Evolutionary conservation across 345 rosid species (phyloP).

Genomic region (Arabidopsis suecica): DNA sequence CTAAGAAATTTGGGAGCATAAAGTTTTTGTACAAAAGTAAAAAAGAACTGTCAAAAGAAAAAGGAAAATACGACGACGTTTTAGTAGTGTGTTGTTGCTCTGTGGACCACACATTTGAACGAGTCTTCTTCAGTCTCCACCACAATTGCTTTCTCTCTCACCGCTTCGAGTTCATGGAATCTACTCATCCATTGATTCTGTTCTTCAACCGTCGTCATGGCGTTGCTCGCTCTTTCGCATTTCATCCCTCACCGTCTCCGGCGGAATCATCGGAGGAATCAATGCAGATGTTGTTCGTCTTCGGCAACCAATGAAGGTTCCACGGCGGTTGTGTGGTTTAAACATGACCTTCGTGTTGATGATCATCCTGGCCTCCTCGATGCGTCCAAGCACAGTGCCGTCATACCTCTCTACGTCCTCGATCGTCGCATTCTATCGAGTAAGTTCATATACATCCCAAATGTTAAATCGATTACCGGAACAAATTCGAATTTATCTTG

Average conservation of each 20-base stretch:
- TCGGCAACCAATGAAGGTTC: constrained; percentile 39
- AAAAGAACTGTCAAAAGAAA: no score
- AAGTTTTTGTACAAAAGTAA: no score
- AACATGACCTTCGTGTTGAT: constrained; percentile 87
- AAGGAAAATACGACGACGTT: constrained; percentile 9
- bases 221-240: constrained; percentile 51
- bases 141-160: constrained; percentile 43
- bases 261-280: constrained; percentile 15
- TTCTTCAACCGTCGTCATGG: constrained; percentile 45
- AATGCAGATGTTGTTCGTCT: constrained; percentile 38
- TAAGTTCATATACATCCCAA: constrained; percentile 41
- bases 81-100: background rate
- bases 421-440: constrained; percentile 77
- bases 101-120: constrained; percentile 35
- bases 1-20: no score
- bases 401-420: constrained; percentile 82
- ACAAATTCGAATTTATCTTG: background rate
- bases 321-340: constrained; percentile 82
- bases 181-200: constrained; percentile 2
- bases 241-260: constrained; percentile 37
- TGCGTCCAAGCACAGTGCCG: constrained; percentile 47
- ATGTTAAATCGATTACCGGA: background rate
- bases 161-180: constrained; percentile 47
- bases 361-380: constrained; percentile 83
- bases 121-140: constrained; percentile 48